Percentiles rank a stretch among this genome's conserved stretches.
Conservation (phyloP, 805 yeast species). For the Barnettozyma sp. region DNA sequence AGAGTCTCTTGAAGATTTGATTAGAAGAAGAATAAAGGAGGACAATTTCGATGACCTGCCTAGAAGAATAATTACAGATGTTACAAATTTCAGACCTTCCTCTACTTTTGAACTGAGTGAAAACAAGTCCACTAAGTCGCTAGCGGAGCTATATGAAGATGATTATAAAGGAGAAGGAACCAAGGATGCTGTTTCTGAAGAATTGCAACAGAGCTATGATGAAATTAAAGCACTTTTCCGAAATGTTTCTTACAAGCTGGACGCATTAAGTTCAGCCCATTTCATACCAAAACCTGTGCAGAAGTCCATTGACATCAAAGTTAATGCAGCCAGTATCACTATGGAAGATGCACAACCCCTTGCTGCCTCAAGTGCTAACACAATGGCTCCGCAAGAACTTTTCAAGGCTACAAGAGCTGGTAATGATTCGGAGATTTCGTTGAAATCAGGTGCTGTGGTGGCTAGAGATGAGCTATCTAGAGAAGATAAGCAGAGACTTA, state of each 20-base stretch:
- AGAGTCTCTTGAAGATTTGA: constrained; percentile 80
- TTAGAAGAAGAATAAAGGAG: constrained; percentile 69
- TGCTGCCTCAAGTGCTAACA: constrained; percentile 61
- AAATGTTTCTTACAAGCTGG: constrained; percentile 62
- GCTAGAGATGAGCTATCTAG: constrained; percentile 75
- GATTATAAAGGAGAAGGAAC: constrained; percentile 54
- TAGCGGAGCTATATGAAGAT: constrained; percentile 89
- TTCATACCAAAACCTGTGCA: constrained; percentile 87
- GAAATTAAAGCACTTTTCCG: constrained; percentile 67
- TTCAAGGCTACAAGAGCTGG: constrained; percentile 46
- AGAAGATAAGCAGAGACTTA: constrained; percentile 79
- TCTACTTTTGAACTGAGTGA: constrained; percentile 65
- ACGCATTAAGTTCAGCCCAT: constrained; percentile 89
- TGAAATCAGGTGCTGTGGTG: constrained; percentile 73
- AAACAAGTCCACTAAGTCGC: constrained; percentile 75
- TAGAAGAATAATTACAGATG: constrained; percentile 59
- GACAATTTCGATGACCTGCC: constrained; percentile 81
- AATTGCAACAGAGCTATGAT: constrained; percentile 62
- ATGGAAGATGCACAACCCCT: constrained; percentile 98
- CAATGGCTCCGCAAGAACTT: constrained; percentile 93
- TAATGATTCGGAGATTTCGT: constrained; percentile 53
- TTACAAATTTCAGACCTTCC: constrained; percentile 53
- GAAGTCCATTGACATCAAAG: constrained; percentile 72
- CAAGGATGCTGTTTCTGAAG: constrained; percentile 47
- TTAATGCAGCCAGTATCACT: constrained; percentile 70